A percentile compares a stretch with the other conserved stretches of the same genome.
phyloP scores from a whole-genome alignment of 305 asterid species.

The Petunia hybrid region DNA sequence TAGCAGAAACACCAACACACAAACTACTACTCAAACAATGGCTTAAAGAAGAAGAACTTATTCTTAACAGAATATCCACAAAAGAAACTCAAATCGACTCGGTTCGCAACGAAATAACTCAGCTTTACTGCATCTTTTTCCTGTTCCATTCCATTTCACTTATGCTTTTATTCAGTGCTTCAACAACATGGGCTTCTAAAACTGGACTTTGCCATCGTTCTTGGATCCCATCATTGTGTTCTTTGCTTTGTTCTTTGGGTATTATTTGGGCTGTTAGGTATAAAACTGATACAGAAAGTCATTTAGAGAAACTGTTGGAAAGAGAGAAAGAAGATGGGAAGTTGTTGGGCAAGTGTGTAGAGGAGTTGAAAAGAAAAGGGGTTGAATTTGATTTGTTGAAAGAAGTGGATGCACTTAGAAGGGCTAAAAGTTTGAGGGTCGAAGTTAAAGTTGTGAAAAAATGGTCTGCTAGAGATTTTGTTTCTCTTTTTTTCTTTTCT shows the following conservation, averaged over 20 bases:
- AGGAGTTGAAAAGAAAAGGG: constrained; percentile 85
- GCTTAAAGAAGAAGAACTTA: constrained; percentile 83
- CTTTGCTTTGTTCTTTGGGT: constrained; percentile 69
- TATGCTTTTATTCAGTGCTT: constrained; percentile 64
- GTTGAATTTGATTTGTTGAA: constrained; percentile 73
- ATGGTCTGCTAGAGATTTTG: constrained; percentile 84
- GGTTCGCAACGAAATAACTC: constrained; percentile 64
- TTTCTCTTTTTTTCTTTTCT: constrained; percentile 65
- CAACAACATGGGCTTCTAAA: constrained; percentile 38
- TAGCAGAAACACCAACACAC: constrained; percentile 76
- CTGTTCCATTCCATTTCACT: constrained; percentile 78
- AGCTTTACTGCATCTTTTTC: constrained; percentile 74
- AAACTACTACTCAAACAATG: constrained; percentile 85
- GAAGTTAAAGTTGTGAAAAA: constrained; percentile 60
- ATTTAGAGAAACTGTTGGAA: constrained; percentile 67
- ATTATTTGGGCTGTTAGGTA: constrained; percentile 85
- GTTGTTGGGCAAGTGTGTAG: constrained; percentile 72
- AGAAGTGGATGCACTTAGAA: constrained; percentile 85
- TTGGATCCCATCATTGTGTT: constrained; percentile 81
- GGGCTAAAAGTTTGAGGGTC: constrained; percentile 89
- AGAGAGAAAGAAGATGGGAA: constrained; percentile 80
- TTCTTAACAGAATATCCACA: constrained; percentile 72
- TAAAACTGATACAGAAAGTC: constrained; percentile 66
- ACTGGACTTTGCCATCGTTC: constrained; percentile 47
- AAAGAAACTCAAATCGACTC: constrained; percentile 76